A percentile compares a stretch with the other conserved stretches of the same genome.
Evolutionary conservation across 805 yeast genomes (phyloP).

Genomic region (Yarrowia divulgata): DNA sequence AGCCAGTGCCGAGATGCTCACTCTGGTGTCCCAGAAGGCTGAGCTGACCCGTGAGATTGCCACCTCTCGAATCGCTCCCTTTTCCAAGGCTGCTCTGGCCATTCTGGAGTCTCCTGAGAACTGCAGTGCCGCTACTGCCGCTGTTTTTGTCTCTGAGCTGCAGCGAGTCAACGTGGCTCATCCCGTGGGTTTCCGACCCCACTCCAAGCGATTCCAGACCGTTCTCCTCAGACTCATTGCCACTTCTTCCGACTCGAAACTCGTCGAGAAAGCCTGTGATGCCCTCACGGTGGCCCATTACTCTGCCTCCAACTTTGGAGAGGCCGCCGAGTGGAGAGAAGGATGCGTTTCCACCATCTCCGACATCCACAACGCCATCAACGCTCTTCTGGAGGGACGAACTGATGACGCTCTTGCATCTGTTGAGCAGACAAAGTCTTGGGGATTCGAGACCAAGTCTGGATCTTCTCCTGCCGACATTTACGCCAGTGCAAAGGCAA

Average conservation of each 20-base stretch:
- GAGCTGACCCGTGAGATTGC: slow-evolving; percentile 82
- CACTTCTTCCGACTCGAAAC: slow-evolving; percentile 49
- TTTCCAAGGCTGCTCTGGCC: slow-evolving; percentile 61
- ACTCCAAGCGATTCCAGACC: slow-evolving; percentile 65
- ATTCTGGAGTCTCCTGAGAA: slow-evolving; percentile 54
- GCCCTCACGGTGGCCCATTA: slow-evolving; percentile 64
- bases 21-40: slow-evolving; percentile 69
- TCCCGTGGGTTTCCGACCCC: slow-evolving; percentile 84
- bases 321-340: slow-evolving; percentile 57
- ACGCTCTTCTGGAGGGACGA: slow-evolving; percentile 42
- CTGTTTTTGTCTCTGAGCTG: slow-evolving; percentile 54
- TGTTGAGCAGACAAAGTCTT: slow-evolving; percentile 7
- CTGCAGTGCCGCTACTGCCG: slow-evolving; percentile 50
- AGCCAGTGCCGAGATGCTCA: slow-evolving; percentile 46
- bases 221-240: slow-evolving; percentile 52
- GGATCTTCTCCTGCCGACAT: slow-evolving; percentile 16
- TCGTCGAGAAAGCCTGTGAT: slow-evolving; percentile 56
- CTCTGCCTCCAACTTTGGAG: slow-evolving; percentile 61
- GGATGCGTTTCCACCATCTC: slow-evolving; percentile 55
- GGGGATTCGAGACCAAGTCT: slow-evolving; percentile 30
- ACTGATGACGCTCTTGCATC: slow-evolving; percentile 7
- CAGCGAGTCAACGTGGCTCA: slow-evolving; percentile 58
- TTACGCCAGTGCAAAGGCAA: slow-evolving; percentile 16
- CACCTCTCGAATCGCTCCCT: slow-evolving; percentile 75
- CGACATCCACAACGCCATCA: slow-evolving; percentile 41